These are phyloP conservation scores for Acaromyces ingoldii DNA, from an alignment of 1,284 basidiomycete genomes.

Conservation along the genomic window DNA sequence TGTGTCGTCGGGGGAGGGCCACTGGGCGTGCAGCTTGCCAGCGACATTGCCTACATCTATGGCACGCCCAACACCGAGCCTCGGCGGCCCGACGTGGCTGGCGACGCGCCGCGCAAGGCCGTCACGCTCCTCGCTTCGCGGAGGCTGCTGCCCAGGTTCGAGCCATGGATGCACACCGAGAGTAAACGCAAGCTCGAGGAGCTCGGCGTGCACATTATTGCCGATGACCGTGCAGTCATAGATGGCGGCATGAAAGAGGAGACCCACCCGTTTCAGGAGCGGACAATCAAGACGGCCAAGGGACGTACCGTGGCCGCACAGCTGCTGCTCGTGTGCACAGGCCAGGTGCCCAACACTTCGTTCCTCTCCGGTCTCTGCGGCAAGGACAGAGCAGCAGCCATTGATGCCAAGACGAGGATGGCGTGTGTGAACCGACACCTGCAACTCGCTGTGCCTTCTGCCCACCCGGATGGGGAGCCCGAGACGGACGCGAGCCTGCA, in stretches of 20 bases:
- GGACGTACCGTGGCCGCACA: conserved; percentile 18
- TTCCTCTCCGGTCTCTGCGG: conserved; percentile 2
- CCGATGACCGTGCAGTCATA: conserved; percentile 18
- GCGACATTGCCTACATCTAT: conserved; percentile 22
- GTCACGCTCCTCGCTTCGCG: conserved; percentile 20
- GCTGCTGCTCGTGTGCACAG: conserved; percentile 23
- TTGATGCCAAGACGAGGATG: conserved; percentile 13
- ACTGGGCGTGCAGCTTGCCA: conserved; percentile 20
- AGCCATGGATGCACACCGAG: conserved; percentile 24
- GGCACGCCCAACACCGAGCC: conserved; percentile 6
- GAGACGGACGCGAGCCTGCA: not conserved
- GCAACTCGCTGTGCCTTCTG: conserved; percentile 8
- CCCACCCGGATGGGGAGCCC: not conserved
- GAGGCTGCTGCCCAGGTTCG: conserved; percentile 18
- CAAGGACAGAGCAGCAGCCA: not conserved
- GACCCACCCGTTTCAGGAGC: not conserved
- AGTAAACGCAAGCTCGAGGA: conserved; percentile 1
- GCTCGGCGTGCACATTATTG: conserved; percentile 17
- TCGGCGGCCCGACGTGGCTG: not conserved
- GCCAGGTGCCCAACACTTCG: conserved; percentile 21
- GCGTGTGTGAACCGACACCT: conserved; percentile 15
- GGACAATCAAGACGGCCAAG: conserved; percentile 9
- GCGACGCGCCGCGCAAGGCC: too few relatives aligned
- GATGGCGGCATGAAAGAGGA: conserved; percentile 1
- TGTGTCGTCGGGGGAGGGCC: conserved; percentile 21